Conservation (phyloP, 2,329 filamentous ascomycete genomes). For the Simplicillium aogashimaense region DNA sequence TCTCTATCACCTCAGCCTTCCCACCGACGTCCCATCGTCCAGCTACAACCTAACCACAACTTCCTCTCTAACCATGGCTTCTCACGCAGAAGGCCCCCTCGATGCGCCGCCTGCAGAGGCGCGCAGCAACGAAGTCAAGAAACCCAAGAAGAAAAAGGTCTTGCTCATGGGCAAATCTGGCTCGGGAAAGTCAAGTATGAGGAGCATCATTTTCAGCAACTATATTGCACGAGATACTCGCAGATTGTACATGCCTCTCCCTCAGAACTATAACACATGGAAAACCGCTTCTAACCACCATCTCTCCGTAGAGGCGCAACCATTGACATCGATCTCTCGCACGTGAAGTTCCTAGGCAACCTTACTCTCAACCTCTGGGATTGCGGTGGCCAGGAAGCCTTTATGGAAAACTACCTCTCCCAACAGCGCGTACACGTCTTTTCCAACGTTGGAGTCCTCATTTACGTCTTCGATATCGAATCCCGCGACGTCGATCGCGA, state of each 20-base stretch:
- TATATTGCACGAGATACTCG: conserved; percentile 95
- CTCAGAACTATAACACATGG: not conserved
- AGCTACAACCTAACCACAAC: not conserved
- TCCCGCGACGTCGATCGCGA: conserved; percentile 90
- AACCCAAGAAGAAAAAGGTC: conserved; percentile 78
- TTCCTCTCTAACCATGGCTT: conserved; percentile 15
- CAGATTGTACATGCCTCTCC: conserved; percentile 44
- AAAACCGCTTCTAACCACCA: not conserved
- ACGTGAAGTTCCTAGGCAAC: conserved; percentile 98
- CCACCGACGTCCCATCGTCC: not conserved
- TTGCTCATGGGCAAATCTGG: conserved; percentile 91
- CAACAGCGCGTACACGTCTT: conserved; percentile 96
- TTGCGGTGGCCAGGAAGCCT: conserved; percentile 96
- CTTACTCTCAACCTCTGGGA: conserved; percentile 97
- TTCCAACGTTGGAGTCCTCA: conserved; percentile 88
- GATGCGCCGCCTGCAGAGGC: conserved; percentile 15
- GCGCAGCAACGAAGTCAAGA: conserved; percentile 44
- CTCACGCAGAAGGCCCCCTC: conserved; percentile 20
- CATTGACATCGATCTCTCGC: conserved; percentile 96
- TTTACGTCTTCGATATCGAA: conserved; percentile 99
- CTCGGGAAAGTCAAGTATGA: conserved; percentile 96
- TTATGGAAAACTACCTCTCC: conserved; percentile 96
- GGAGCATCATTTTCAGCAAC: conserved; percentile 98
- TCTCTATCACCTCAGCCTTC: not conserved
- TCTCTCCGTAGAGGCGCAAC: conserved; percentile 59